Conservation (phyloP, 2,329 filamentous ascomycete species). For the Colletotrichum godetiae region DNA sequence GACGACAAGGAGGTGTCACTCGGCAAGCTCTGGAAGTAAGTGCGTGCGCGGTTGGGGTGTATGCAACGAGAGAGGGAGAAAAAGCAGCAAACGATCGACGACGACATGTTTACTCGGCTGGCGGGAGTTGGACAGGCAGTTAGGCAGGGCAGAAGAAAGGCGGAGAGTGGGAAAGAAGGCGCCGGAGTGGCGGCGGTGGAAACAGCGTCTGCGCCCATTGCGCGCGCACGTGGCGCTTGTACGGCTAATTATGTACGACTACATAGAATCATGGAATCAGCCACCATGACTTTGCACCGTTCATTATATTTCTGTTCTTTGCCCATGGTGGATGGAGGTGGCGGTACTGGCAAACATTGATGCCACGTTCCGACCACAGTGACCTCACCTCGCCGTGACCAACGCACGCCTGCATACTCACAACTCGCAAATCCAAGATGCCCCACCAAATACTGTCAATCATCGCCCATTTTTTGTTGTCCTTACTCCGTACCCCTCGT, state of each 20-base stretch:
- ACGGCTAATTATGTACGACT: constrained; percentile 35
- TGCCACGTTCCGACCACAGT: not conserved
- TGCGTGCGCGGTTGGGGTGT: not conserved
- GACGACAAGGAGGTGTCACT: constrained; percentile 97
- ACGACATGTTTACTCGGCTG: constrained; percentile 32
- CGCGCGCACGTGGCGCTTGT: constrained; percentile 29
- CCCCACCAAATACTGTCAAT: not conserved
- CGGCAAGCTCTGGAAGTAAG: constrained; percentile 78
- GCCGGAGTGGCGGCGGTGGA: constrained; percentile 3
- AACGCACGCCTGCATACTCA: not conserved
- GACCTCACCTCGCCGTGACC: not conserved
- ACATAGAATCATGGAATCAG: constrained; percentile 35
- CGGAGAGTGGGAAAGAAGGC: not conserved
- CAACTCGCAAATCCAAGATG: too few relatives aligned
- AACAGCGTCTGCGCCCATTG: constrained; percentile 19
- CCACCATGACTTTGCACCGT: constrained; percentile 28
- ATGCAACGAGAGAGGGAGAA: constrained; percentile 12
- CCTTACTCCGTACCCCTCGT: too few relatives aligned
- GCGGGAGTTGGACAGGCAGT: constrained; percentile 23
- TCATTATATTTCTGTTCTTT: not conserved
- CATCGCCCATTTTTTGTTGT: not conserved
- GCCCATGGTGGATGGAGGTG: too few relatives aligned
- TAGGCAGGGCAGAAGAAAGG: not conserved
- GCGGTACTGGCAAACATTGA: not conserved
- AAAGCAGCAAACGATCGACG: constrained; percentile 17